Conservation (phyloP, 805 yeast genomes). For the Jamesozyma spencerorum region DNA sequence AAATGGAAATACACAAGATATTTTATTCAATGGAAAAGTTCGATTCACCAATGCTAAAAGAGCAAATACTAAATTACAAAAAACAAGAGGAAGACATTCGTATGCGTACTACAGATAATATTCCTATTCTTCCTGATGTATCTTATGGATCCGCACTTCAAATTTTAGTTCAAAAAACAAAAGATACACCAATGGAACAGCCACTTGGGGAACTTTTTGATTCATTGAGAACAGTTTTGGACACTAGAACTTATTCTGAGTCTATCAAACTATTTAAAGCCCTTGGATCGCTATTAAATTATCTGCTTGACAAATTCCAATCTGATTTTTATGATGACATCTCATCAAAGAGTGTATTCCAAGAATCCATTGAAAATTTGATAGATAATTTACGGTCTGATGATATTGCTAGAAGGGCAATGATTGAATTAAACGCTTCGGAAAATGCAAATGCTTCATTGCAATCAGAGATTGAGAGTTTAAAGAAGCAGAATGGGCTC, state of each 20-base stretch:
- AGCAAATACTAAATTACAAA: conserved; percentile 52
- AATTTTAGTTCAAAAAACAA: conserved; percentile 14
- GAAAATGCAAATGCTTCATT: conserved; percentile 42
- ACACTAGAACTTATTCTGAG: conserved; percentile 43
- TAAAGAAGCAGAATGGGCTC: conserved; percentile 56
- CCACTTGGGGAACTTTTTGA: conserved; percentile 47
- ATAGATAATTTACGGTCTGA: conserved; percentile 71
- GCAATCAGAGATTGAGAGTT: conserved; percentile 47
- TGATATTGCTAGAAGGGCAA: conserved; percentile 73
- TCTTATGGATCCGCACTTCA: conserved; percentile 19
- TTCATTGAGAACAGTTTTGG: conserved; percentile 42
- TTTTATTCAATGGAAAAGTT: conserved; percentile 44
- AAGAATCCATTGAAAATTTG: conserved; percentile 66
- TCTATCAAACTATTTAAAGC: conserved; percentile 38
- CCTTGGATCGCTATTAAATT: conserved; percentile 48
- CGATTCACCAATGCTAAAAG: conserved; percentile 49
- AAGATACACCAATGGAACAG: conserved; percentile 61
- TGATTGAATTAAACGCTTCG: conserved; percentile 44
- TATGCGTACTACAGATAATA: conserved; percentile 23
- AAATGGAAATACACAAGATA: conserved; percentile 46
- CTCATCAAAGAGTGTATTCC: conserved; percentile 48
- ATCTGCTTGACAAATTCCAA: conserved; percentile 53
- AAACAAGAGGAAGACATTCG: conserved; percentile 30
- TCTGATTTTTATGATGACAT: conserved; percentile 31
- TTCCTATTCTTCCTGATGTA: conserved; percentile 17